Conservation (phyloP, 164 flowering plant species). For the Nymphaea colorata region DNA sequence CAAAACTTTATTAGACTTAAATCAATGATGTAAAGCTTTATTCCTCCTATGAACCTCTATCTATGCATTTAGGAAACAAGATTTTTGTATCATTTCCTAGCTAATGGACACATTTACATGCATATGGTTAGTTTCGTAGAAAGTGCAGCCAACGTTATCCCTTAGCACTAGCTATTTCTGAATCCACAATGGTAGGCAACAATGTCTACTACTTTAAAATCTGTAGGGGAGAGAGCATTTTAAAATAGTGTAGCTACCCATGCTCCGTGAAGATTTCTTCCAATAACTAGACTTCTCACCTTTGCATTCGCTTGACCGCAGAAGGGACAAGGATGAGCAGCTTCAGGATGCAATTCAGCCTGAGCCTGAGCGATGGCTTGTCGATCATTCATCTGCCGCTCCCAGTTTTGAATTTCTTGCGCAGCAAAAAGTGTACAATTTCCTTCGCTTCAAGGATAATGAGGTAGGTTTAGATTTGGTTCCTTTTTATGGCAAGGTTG, state of each 20-base stretch:
- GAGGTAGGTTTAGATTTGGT: background rate
- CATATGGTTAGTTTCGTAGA: no score
- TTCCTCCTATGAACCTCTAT: no score
- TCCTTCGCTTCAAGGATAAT: conserved; percentile 30
- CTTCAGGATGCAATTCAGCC: conserved; percentile 26
- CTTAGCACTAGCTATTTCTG: no score
- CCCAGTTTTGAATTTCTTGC: conserved; percentile 46
- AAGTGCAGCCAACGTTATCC: no score
- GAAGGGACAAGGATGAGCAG: conserved; percentile 44
- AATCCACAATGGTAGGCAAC: no score
- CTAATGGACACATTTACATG: no score
- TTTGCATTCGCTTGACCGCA: conserved; percentile 72
- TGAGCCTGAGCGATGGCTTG: conserved; percentile 42
- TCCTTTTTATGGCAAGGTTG: no score
- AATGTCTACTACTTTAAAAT: no score
- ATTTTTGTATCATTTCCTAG: no score
- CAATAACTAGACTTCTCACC: conserved; percentile 26
- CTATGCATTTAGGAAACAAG: no score
- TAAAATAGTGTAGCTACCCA: background rate
- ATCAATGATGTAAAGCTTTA: no score
- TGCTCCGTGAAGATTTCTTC: background rate
- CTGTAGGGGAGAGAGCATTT: background rate
- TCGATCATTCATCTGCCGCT: conserved; percentile 36
- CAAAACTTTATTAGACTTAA: no score
- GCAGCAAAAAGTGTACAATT: conserved; percentile 54